phyloP scores from a whole-genome alignment of 2,329 filamentous ascomycete genomes.

The Lachnellula cervina region DNA sequence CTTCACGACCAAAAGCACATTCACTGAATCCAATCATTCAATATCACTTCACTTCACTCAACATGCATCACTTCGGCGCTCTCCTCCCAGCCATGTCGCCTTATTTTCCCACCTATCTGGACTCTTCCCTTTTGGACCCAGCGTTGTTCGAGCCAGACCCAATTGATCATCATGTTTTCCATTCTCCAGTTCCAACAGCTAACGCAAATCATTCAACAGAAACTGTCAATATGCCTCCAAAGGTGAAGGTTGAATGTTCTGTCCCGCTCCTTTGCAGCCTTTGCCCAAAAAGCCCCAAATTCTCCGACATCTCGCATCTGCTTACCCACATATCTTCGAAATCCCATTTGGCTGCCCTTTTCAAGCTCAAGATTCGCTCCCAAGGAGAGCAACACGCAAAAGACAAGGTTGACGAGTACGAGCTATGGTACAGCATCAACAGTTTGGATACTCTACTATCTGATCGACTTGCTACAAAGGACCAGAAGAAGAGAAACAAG shows the following conservation, averaged over 20 bases:
- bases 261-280: slow-evolving; percentile 77
- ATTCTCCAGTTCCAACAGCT: not conserved
- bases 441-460: slow-evolving; percentile 69
- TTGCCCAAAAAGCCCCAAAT: slow-evolving; percentile 72
- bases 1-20: too few species aligned
- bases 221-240: slow-evolving; percentile 20
- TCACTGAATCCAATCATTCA: too few species aligned
- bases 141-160: not conserved
- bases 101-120: too few species aligned
- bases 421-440: slow-evolving; percentile 72
- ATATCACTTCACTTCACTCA: too few species aligned
- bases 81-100: too few species aligned
- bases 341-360: slow-evolving; percentile 80
- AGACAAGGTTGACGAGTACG: slow-evolving; percentile 60
- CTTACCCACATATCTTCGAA: slow-evolving; percentile 92
- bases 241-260: slow-evolving; percentile 10
- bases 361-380: slow-evolving; percentile 71
- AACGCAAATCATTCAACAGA: slow-evolving; percentile 2
- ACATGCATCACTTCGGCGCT: too few species aligned
- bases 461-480: slow-evolving; percentile 72
- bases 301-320: slow-evolving; percentile 87
- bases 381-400: slow-evolving; percentile 63
- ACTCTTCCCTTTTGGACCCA: too few species aligned
- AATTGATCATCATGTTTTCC: not conserved
- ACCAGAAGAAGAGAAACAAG: slow-evolving; percentile 52